These are phyloP conservation scores for Ogataea hybrid DNA, from an alignment of 1,139 yeast genomes.

Conservation along the genomic window DNA sequence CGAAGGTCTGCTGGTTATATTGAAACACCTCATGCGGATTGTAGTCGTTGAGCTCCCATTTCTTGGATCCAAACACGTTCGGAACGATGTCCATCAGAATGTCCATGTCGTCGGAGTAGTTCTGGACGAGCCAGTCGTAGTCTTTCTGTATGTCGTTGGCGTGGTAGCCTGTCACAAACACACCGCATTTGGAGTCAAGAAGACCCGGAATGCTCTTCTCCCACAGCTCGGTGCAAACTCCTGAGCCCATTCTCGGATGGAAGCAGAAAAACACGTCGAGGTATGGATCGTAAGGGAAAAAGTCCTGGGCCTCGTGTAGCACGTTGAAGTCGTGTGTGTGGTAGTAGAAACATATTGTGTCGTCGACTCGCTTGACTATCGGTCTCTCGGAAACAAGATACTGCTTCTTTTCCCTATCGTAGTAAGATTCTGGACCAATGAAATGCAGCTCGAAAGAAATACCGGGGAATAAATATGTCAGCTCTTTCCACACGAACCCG, in stretches of 20 bases:
- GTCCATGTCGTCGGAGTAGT: slow-evolving; percentile 76
- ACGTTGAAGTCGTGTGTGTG: too few species aligned
- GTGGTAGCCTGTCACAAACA: slow-evolving; percentile 89
- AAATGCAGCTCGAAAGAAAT: too few species aligned
- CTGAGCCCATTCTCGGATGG: slow-evolving; percentile 93
- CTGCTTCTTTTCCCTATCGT: too few species aligned
- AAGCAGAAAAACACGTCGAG: slow-evolving; percentile 87
- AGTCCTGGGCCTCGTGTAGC: too few species aligned
- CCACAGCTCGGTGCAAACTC: slow-evolving; percentile 80
- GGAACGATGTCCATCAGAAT: slow-evolving; percentile 70
- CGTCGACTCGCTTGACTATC: too few species aligned
- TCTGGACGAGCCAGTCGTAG: slow-evolving; percentile 62
- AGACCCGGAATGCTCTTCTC: slow-evolving; percentile 79
- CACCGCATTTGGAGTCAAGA: slow-evolving; percentile 88
- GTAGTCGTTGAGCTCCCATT: slow-evolving; percentile 89
- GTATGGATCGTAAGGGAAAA: slow-evolving; percentile 98
- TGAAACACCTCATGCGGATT: slow-evolving; percentile 93
- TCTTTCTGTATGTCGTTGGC: slow-evolving; percentile 69
- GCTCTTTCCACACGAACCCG: too few species aligned
- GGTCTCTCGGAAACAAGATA: too few species aligned
- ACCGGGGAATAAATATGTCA: too few species aligned
- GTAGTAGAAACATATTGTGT: too few species aligned
- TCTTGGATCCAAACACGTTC: slow-evolving; percentile 80
- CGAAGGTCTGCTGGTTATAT: slow-evolving; percentile 85
- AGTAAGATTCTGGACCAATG: too few species aligned